These are phyloP conservation scores for Lachancea fermentati DNA, from an alignment of 805 yeast species.

Conservation along the genomic window DNA sequence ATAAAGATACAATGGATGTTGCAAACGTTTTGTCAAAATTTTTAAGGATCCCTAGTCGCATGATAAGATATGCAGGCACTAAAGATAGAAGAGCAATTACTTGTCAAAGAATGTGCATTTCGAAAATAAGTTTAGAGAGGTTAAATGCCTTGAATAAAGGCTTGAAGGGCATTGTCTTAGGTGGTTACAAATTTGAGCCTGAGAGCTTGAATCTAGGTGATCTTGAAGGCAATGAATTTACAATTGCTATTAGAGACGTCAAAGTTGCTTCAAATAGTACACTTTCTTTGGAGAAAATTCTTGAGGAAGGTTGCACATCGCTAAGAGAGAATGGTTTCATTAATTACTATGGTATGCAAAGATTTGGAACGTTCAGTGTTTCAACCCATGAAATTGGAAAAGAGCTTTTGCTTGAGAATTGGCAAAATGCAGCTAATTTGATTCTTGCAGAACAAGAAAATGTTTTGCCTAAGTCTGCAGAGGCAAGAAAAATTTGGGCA, in stretches of 20 bases:
- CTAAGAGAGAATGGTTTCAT: conserved; percentile 71
- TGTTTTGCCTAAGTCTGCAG: conserved; percentile 75
- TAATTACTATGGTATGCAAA: conserved; percentile 96
- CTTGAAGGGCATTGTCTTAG: conserved; percentile 70
- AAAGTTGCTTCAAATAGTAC: conserved; percentile 31
- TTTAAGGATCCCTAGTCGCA: conserved; percentile 65
- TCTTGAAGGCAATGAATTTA: conserved; percentile 81
- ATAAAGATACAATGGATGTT: conserved; percentile 96
- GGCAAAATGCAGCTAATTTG: conserved; percentile 74
- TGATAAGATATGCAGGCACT: conserved; percentile 85
- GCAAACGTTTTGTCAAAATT: conserved; percentile 68
- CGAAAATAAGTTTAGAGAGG: conserved; percentile 66
- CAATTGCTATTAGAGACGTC: conserved; percentile 77
- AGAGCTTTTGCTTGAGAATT: conserved; percentile 60
- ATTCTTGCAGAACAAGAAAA: conserved; percentile 81
- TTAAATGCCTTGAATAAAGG: conserved; percentile 71
- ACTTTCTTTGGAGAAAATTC: conserved; percentile 38
- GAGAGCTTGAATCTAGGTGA: conserved; percentile 70
- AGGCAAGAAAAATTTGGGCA: conserved; percentile 79
- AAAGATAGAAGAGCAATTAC: conserved; percentile 96
- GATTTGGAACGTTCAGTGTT: conserved; percentile 93
- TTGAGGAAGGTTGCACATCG: conserved; percentile 50
- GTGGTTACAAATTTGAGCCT: conserved; percentile 68
- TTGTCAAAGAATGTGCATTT: conserved; percentile 71
- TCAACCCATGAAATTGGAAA: conserved; percentile 87